A percentile compares a stretch with the other conserved stretches of the same genome.
phyloP scores from a whole-genome alignment of 2,329 filamentous ascomycete species.

The Microdochium trichocladiopsis region DNA sequence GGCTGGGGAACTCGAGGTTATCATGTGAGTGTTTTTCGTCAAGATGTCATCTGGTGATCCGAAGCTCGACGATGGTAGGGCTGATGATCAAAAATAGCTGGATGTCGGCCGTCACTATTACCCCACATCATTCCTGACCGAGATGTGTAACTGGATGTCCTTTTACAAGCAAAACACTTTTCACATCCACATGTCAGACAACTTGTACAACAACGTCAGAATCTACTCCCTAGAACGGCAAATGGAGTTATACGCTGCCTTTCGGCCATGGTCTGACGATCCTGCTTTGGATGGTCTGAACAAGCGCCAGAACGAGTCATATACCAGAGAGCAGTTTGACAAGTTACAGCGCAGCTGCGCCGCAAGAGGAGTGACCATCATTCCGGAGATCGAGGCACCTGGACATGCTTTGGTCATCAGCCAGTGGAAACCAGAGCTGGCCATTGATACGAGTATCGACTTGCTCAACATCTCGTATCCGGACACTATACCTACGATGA shows the following conservation, averaged over 20 bases:
- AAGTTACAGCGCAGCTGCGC: constrained; percentile 45
- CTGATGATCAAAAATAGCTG: constrained; percentile 22
- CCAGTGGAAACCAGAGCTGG: constrained; percentile 52
- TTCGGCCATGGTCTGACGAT: constrained; percentile 43
- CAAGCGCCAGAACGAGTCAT: constrained; percentile 45
- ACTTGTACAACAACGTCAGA: constrained; percentile 40
- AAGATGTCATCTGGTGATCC: not conserved
- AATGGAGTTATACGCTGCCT: constrained; percentile 44
- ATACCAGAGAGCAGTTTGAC: constrained; percentile 41
- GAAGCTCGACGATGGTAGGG: not conserved
- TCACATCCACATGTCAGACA: constrained; percentile 52
- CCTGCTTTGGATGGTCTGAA: constrained; percentile 39
- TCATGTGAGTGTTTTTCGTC: constrained; percentile 20
- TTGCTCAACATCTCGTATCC: constrained; percentile 49
- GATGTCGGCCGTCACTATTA: constrained; percentile 51
- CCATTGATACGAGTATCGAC: constrained; percentile 35
- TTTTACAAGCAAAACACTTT: constrained; percentile 56
- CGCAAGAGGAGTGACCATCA: constrained; percentile 46
- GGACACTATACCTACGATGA: constrained; percentile 43
- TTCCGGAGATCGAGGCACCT: constrained; percentile 54
- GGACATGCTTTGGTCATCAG: constrained; percentile 49
- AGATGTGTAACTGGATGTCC: constrained; percentile 53
- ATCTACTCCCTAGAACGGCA: constrained; percentile 39
- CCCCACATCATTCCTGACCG: constrained; percentile 42
- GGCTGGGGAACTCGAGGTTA: constrained; percentile 41